Conservation (phyloP, 768 basidiomycete species). For the Gelatoporia subvermispora region DNA sequence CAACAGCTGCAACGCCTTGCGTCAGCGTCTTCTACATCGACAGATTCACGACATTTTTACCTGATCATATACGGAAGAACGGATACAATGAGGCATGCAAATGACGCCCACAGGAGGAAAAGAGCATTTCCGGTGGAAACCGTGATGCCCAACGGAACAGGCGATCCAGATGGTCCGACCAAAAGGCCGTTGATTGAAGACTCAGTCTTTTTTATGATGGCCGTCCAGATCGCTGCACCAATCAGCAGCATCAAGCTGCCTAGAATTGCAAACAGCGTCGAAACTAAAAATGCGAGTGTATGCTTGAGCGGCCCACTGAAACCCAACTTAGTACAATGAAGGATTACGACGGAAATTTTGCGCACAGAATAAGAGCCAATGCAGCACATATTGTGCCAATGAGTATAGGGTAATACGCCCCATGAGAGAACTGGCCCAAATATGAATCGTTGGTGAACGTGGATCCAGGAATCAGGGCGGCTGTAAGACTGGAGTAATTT, state of each 20-base stretch:
- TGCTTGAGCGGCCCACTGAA: slow-evolving; percentile 63
- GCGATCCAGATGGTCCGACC: slow-evolving; percentile 31
- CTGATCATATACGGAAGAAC: slow-evolving; percentile 74
- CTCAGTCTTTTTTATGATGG: slow-evolving; percentile 59
- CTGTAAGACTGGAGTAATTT: slow-evolving; percentile 57
- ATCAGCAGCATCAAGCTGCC: slow-evolving; percentile 62
- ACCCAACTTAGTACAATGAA: not conserved
- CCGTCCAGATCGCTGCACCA: slow-evolving; percentile 74
- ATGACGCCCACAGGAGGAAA: slow-evolving; percentile 71
- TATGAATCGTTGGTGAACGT: slow-evolving; percentile 59
- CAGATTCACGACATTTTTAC: slow-evolving; percentile 29
- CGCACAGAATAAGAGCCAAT: slow-evolving; percentile 64
- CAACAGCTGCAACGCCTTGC: slow-evolving; percentile 52
- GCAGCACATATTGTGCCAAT: slow-evolving; percentile 66
- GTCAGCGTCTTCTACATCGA: not conserved
- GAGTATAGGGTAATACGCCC: slow-evolving; percentile 72
- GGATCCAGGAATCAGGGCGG: slow-evolving; percentile 43
- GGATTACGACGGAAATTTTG: slow-evolving; percentile 12
- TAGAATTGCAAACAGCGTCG: slow-evolving; percentile 56
- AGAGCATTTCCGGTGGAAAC: slow-evolving; percentile 60
- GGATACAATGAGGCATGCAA: slow-evolving; percentile 60
- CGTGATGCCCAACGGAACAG: slow-evolving; percentile 52
- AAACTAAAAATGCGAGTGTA: slow-evolving; percentile 61
- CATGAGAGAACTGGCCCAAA: slow-evolving; percentile 57
- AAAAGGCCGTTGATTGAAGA: slow-evolving; percentile 47